Evolutionary conservation across 495 filamentous ascomycete genomes (phyloP), one percentile per base, ranked within the genome.

Genomic region (Podospora appendiculata): DNA sequence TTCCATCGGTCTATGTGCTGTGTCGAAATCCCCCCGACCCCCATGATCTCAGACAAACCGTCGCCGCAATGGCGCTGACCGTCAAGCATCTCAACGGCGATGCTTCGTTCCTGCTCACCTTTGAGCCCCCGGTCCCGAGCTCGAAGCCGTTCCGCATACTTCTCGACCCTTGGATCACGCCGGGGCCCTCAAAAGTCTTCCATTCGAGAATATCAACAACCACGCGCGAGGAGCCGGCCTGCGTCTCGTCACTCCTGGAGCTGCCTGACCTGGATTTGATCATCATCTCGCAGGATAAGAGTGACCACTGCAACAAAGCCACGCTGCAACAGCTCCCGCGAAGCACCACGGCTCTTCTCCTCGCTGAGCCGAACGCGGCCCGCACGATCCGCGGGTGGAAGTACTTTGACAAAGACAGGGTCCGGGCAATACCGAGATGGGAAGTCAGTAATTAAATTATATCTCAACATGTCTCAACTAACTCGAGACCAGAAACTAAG

Each of bases 61-160:
- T 48, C 36, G 5, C 4, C 39, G 12, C 18, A 6, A 89, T 89
- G 86, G 77, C 85, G 6, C 60, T 89, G 44, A 80, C 73, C 6
- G 63, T 88, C 56, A 79, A 82, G 58, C 74, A 82, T 48, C 74
- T 89, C 34, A 89, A 89, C 60, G 77, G 74, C 40, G 86, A 89
- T 64, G 78, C 82, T 32, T 83, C 83, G 7, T 88, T 88, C 64
- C 76, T 86, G 16, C 71, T 89, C 32, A 76, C 79, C 47, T 84
- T 88, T 58, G 69, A 76, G 48, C 80, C 82, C 19, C 52, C 70
- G 7, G 12, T 66, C 57, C 55, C 50, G 47, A 48, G 53, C 54
- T 50, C 57, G 43, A 56, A 41, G 18, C 74, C 79, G 1, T 88
- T 83, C 63, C 80, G 77, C 6, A 77, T 89, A 36, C 70, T 89